A percentile compares a stretch with the other conserved stretches of the same genome.
Conservation (phyloP, 768 basidiomycete species). For the Chlorophyllum brunneum region DNA sequence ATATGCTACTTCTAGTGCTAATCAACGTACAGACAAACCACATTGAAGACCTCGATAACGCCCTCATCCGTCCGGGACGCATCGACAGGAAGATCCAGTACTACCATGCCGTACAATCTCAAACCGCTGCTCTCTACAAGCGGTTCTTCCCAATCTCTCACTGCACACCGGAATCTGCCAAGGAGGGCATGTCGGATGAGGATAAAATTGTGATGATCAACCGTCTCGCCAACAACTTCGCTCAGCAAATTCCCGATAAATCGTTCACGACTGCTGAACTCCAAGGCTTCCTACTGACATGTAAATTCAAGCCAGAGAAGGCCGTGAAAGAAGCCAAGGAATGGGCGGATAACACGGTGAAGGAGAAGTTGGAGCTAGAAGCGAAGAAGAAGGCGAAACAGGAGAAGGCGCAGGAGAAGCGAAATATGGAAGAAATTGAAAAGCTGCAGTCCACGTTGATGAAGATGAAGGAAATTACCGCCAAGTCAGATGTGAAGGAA, state of each 20-base stretch:
- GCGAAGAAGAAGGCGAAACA: constrained; percentile 29
- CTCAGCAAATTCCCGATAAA: constrained; percentile 35
- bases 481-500: neutral
- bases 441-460: constrained; percentile 24
- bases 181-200: constrained; percentile 3
- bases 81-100: constrained; percentile 53
- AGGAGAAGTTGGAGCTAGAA: constrained; percentile 28
- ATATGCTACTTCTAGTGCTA: neutral
- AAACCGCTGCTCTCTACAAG: constrained; percentile 43
- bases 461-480: constrained; percentile 17
- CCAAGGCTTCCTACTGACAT: constrained; percentile 50
- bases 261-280: constrained; percentile 56
- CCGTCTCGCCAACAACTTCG: constrained; percentile 37
- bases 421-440: constrained; percentile 20
- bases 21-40: constrained; percentile 42
- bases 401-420: constrained; percentile 22
- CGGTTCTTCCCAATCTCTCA: constrained; percentile 41
- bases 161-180: constrained; percentile 15
- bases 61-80: constrained; percentile 50
- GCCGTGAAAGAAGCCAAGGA: constrained; percentile 27
- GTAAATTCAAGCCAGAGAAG: constrained; percentile 32
- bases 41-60: constrained; percentile 50
- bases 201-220: constrained; percentile 18
- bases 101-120: constrained; percentile 39
- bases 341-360: constrained; percentile 39